phyloP scores from a whole-genome alignment of 257 asterid species.

The Rhazya stricta region DNA sequence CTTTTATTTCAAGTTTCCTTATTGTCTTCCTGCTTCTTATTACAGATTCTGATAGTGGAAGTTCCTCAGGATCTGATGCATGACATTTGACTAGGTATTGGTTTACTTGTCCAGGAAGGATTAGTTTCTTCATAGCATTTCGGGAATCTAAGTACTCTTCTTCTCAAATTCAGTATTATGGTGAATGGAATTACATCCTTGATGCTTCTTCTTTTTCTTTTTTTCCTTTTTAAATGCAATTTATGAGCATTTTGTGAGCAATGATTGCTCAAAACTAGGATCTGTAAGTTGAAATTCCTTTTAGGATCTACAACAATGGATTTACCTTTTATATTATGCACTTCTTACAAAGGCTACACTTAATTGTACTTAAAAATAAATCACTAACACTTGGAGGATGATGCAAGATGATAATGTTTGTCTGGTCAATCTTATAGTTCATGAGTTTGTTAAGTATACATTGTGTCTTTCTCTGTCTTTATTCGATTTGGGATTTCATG shows the following conservation, averaged over 20 bases:
- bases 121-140: conserved; percentile 9
- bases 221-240: no score
- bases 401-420: not conserved
- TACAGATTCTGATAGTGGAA: conserved; percentile 70
- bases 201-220: not conserved
- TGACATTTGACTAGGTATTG: conserved; percentile 39
- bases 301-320: not conserved
- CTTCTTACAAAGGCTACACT: not conserved
- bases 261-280: not conserved
- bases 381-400: not conserved
- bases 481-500: not conserved
- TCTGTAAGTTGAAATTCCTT: not conserved
- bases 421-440: not conserved
- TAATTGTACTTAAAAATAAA: not conserved
- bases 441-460: not conserved
- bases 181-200: not conserved
- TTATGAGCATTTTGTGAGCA: not conserved
- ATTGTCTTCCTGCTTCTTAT: conserved; percentile 17
- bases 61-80: conserved; percentile 67
- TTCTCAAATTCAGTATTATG: not conserved
- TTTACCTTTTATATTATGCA: not conserved
- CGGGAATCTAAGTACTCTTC: not conserved
- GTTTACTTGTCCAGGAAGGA: conserved; percentile 35
- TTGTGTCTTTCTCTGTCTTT: no score
- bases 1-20: conserved; percentile 3